These are phyloP conservation scores for Rheum nobile DNA, from an alignment of 148 eudicot species.

Conservation along the genomic window DNA sequence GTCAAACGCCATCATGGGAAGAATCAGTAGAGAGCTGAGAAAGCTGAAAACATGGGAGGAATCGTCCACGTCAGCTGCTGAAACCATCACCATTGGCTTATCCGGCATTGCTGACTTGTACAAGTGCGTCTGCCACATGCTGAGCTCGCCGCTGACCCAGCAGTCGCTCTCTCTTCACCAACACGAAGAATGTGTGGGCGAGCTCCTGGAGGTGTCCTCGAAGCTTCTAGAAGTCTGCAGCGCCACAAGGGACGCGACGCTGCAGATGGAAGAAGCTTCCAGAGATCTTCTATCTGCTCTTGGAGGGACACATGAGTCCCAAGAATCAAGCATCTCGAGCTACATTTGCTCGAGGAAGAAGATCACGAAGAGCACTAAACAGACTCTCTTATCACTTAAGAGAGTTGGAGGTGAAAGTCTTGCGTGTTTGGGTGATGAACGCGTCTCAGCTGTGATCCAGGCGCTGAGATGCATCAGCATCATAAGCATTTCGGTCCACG, in stretches of 20 bases:
- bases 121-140: conserved; percentile 30
- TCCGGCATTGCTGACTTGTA: conserved; percentile 30
- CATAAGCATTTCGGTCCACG: conserved; percentile 19
- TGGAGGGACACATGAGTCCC: conserved; percentile 22
- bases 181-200: conserved; percentile 22
- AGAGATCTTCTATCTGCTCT: conserved; percentile 28
- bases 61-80: conserved; percentile 18
- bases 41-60: conserved; percentile 33
- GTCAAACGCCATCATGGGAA: background rate
- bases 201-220: conserved; percentile 25
- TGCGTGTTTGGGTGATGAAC: background rate
- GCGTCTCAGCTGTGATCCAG: conserved; percentile 18
- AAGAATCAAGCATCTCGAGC: conserved; percentile 16
- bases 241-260: conserved; percentile 18
- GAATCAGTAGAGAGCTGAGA: conserved; percentile 2
- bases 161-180: conserved; percentile 25
- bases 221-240: conserved; percentile 41
- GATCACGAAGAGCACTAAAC: conserved; percentile 25
- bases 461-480: conserved; percentile 25
- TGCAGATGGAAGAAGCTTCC: conserved; percentile 24
- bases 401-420: conserved; percentile 24
- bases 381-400: conserved; percentile 19
- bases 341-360: conserved; percentile 26
- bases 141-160: conserved; percentile 29
- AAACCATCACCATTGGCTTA: conserved; percentile 23